phyloP scores from a whole-genome alignment of 306 rosid species.

The Glycine soja region DNA sequence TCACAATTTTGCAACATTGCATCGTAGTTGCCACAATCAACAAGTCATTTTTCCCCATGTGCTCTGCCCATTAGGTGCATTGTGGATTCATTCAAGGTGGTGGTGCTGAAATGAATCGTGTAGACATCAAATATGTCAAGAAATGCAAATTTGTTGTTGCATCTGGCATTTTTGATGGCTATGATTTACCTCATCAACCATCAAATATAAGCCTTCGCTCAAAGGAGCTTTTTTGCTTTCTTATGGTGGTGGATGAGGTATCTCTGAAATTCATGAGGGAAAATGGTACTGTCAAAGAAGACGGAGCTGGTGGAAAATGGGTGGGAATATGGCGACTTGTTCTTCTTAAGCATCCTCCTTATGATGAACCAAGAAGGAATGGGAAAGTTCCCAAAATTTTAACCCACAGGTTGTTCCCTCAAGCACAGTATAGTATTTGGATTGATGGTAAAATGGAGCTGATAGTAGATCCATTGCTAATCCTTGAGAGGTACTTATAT shows the following conservation, averaged over 20 bases:
- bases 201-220: constrained; percentile 79
- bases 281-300: constrained; percentile 79
- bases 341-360: constrained; percentile 80
- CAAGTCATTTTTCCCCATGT: constrained; percentile 33
- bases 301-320: constrained; percentile 79
- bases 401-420: constrained; percentile 89
- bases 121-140: constrained; percentile 74
- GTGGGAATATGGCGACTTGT: constrained; percentile 96
- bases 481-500: constrained; percentile 79
- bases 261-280: constrained; percentile 79
- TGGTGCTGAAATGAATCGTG: constrained; percentile 84
- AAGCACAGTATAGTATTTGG: constrained; percentile 96
- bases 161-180: constrained; percentile 95
- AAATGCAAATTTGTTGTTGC: constrained; percentile 95
- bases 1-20: constrained; percentile 19
- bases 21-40: constrained; percentile 17
- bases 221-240: constrained; percentile 88
- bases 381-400: constrained; percentile 96
- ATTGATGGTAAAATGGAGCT: constrained; percentile 99
- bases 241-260: constrained; percentile 90
- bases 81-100: constrained; percentile 92
- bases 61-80: constrained; percentile 66
- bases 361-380: constrained; percentile 98
- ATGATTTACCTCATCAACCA: constrained; percentile 93
- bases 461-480: constrained; percentile 88